Conservation (phyloP, 345 rosid genomes). For the Bruguiera sexangula region DNA sequence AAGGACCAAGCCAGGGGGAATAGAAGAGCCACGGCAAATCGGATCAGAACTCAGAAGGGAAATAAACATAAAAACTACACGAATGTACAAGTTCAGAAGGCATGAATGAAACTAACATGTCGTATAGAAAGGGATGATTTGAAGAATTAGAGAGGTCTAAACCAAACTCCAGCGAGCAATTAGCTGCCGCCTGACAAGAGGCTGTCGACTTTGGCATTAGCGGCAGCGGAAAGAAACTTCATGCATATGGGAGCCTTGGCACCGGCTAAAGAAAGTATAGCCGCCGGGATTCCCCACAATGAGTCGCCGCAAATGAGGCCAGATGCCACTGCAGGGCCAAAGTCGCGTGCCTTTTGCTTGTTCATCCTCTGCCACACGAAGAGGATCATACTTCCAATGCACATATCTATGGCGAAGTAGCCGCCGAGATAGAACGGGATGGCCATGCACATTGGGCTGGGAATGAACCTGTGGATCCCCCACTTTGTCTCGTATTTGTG, state of each 20-base stretch:
- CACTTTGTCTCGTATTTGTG: constrained; percentile 31
- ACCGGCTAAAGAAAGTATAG: constrained; percentile 69
- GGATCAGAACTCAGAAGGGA: too few species aligned
- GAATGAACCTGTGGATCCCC: constrained; percentile 48
- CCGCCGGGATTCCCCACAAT: constrained; percentile 84
- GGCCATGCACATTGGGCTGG: constrained; percentile 94
- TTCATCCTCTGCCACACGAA: constrained; percentile 58
- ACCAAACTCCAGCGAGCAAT: too few species aligned
- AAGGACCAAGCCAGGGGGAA: too few species aligned
- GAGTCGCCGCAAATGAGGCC: constrained; percentile 91
- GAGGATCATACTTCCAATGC: constrained; percentile 74
- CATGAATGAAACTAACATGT: too few species aligned
- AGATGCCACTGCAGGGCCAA: constrained; percentile 68
- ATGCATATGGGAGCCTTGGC: constrained; percentile 76
- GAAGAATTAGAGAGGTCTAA: too few species aligned
- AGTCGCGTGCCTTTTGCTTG: constrained; percentile 53
- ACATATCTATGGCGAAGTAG: constrained; percentile 87
- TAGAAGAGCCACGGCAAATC: too few species aligned
- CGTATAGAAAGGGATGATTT: too few species aligned
- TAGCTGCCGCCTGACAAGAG: constrained; percentile 30
- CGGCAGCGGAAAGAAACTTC: constrained; percentile 70
- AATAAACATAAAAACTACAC: too few species aligned
- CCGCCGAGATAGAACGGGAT: constrained; percentile 90
- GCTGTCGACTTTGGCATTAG: constrained; percentile 51
- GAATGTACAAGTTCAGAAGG: too few species aligned